phyloP scores from a whole-genome alignment of 1,139 yeast genomes.

The Kluyveromyces sp. region DNA sequence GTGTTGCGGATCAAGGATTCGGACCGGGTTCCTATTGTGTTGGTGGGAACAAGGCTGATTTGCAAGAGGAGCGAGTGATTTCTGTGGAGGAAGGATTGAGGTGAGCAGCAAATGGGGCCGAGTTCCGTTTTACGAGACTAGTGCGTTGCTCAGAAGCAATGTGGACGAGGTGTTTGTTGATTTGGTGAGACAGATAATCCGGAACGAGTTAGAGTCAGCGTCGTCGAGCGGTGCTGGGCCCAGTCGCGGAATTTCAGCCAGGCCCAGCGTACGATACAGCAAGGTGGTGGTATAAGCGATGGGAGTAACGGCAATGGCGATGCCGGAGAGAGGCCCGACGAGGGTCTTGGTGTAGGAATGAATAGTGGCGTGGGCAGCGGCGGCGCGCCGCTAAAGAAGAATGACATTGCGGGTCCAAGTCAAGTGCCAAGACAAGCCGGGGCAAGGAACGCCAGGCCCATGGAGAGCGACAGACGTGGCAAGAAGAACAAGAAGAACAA shows the following conservation, averaged over 20 bases:
- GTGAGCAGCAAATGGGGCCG: slow-evolving; percentile 82
- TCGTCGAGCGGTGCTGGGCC: not conserved
- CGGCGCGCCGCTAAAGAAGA: not conserved
- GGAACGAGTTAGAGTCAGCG: slow-evolving; percentile 43
- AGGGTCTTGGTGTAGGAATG: too few relatives aligned
- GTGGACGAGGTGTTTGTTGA: slow-evolving; percentile 87
- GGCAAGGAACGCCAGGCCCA: not conserved
- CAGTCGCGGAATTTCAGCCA: slow-evolving; percentile 1
- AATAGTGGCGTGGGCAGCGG: too few relatives aligned
- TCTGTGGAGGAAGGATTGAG: slow-evolving; percentile 67
- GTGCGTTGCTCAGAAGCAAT: slow-evolving; percentile 85
- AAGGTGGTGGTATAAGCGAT: not conserved
- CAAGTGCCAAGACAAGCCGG: slow-evolving; percentile 1
- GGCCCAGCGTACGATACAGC: not conserved
- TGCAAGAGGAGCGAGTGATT: slow-evolving; percentile 66
- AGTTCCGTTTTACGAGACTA: slow-evolving; percentile 88
- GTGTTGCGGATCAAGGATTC: slow-evolving; percentile 83
- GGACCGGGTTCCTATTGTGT: slow-evolving; percentile 67
- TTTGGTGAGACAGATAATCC: slow-evolving; percentile 80
- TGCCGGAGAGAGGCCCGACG: not conserved
- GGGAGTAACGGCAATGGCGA: not conserved
- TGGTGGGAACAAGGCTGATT: slow-evolving; percentile 82
- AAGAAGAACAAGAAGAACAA: slow-evolving; percentile 1
- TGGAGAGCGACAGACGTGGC: not conserved
- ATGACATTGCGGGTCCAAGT: slow-evolving; percentile 6